These are phyloP conservation scores for Artemisia tridentata DNA, from an alignment of 129 eudicot species.

Conservation along the genomic window DNA sequence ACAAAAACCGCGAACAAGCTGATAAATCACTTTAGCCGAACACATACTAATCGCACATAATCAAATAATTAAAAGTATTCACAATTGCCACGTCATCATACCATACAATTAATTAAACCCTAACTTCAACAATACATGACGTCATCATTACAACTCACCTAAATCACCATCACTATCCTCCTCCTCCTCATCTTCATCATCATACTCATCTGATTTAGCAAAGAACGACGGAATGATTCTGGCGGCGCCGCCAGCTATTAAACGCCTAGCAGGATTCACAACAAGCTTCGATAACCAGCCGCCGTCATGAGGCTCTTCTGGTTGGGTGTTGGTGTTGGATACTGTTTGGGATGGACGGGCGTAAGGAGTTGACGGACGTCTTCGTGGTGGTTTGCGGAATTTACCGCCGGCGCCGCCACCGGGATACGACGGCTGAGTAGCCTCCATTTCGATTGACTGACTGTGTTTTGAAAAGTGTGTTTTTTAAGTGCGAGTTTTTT, in stretches of 20 bases:
- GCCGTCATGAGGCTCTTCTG: constrained; percentile 26
- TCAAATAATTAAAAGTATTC: background rate
- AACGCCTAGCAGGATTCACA: constrained; percentile 62
- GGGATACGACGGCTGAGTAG: constrained; percentile 39
- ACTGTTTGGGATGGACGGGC: constrained; percentile 47
- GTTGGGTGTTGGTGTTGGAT: background rate
- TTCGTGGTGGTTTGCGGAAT: constrained; percentile 49
- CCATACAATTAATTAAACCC: constrained; percentile 22
- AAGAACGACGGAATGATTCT: constrained; percentile 51
- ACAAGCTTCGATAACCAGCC: constrained; percentile 73
- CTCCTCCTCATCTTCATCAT: constrained; percentile 21
- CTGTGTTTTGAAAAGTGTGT: background rate
- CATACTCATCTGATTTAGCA: constrained; percentile 28
- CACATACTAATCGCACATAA: background rate
- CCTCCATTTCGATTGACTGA: constrained; percentile 22
- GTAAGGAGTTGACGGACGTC: constrained; percentile 59
- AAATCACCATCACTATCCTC: constrained; percentile 28
- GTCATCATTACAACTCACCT: constrained; percentile 31
- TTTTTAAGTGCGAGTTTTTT: background rate
- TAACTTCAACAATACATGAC: background rate
- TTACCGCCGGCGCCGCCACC: constrained; percentile 75
- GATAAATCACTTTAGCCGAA: background rate
- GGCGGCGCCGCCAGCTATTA: constrained; percentile 58
- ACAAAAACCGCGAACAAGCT: too few relatives aligned
- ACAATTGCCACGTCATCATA: background rate